Evolutionary conservation across 2,329 filamentous ascomycete genomes (phyloP), one percentile per base, ranked within the genome.

Genomic region (Pseudodiploospora longispora): DNA sequence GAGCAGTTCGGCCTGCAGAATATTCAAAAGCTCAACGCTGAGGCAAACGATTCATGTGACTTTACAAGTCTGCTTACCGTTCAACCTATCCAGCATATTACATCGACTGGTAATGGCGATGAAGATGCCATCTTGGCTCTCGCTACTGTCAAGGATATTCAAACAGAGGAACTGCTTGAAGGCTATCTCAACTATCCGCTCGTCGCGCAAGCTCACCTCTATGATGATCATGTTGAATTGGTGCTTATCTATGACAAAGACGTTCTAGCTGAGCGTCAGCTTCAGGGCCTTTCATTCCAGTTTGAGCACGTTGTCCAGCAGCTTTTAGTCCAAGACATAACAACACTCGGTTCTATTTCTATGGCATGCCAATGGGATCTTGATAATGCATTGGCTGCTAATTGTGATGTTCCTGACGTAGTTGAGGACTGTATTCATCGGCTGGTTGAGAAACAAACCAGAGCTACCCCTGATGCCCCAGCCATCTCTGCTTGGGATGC

Each of bases 41-140:
- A 30, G 4, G 41, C 43, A 5, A 39, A 37, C 6, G 34, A 35
- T 19, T 47, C 47, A 4, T 47, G 47, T 35, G 44, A 50, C 5
- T 51, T 53, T 31, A 42, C 36, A 28, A 52, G 42, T 28, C 30
- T 50, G 27, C 37, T 55, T 27, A 48, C 51, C 10, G 30, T 44
- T 9, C 42, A 44, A 31, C 42, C 42, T 19, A 19, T 19, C 19
- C 19, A 19, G 19, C 19, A 19, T 19, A 19, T 19, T 6, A 19
- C 19, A 19, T 19, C 19, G 19, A 19, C 19, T 19, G 19, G 19
- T 19, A 39, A 37, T 30, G 41, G 33, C 34, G 30, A 31, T 12
- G 28, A 28, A 4, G 6, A 12, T 5, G 6, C 32, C 6, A 10
- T 44, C 6, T 35, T 44, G 2, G 7, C 3, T 28, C 38, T 38